phyloP scores from a whole-genome alignment of 768 basidiomycete genomes.

The Phanerochaete carnosa region DNA sequence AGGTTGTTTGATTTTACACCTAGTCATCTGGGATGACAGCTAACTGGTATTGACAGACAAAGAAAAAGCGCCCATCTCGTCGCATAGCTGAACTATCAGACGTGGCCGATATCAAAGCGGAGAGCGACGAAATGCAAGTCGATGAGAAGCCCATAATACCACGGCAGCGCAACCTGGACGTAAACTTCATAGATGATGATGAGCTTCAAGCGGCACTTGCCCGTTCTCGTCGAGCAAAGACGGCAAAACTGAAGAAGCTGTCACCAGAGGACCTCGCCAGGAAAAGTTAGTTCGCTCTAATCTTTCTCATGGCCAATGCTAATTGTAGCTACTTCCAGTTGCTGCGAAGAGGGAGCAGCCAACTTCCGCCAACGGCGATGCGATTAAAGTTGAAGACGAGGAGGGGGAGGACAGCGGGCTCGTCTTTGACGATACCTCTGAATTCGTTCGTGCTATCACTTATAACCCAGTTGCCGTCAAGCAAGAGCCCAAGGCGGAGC shows the following conservation, averaged over 20 bases:
- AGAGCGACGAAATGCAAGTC: slow-evolving; percentile 67
- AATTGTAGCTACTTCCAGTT: slow-evolving; percentile 40
- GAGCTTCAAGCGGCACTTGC: slow-evolving; percentile 93
- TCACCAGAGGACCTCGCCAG: slow-evolving; percentile 81
- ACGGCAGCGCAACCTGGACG: slow-evolving; percentile 69
- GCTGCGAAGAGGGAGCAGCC: slow-evolving; percentile 57
- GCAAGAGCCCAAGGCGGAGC: slow-evolving; percentile 25
- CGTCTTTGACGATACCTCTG: slow-evolving; percentile 94
- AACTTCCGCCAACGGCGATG: slow-evolving; percentile 37
- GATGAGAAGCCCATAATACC: slow-evolving; percentile 71
- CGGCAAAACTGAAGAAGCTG: slow-evolving; percentile 71
- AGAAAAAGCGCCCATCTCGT: slow-evolving; percentile 85
- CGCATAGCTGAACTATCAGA: slow-evolving; percentile 58
- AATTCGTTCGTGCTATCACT: slow-evolving; percentile 87
- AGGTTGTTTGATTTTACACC: slow-evolving; percentile 41
- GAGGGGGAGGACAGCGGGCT: slow-evolving; percentile 53
- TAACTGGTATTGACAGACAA: slow-evolving; percentile 53
- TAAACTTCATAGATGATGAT: slow-evolving; percentile 96
- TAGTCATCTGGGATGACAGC: background rate
- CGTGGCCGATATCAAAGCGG: slow-evolving; percentile 35
- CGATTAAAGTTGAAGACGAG: slow-evolving; percentile 46
- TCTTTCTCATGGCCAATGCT: background rate
- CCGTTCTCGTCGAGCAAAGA: slow-evolving; percentile 76
- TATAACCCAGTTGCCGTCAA: slow-evolving; percentile 51
- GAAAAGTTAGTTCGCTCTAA: slow-evolving; percentile 49